A percentile compares a stretch with the other conserved stretches of the same genome.
phyloP scores from a whole-genome alignment of 257 asterid species.

The Penstemon eatonii region DNA sequence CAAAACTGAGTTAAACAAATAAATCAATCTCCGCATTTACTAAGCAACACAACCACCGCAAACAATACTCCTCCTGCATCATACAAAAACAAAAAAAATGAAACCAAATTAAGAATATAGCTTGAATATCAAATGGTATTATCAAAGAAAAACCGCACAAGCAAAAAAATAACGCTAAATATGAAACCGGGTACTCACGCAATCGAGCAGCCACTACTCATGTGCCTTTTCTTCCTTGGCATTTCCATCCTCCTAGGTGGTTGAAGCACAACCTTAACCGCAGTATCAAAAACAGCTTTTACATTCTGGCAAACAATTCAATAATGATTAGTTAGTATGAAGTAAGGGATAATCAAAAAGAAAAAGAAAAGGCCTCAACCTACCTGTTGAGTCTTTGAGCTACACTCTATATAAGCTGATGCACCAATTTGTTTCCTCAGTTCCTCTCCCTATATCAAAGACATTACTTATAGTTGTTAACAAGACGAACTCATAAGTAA shows the following conservation, averaged over 20 bases:
- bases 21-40: background rate
- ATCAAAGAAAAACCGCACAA: background rate
- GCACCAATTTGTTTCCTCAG: slow-evolving; percentile 96
- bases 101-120: background rate
- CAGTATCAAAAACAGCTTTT: slow-evolving; percentile 91
- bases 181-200: slow-evolving; percentile 55
- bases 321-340: background rate
- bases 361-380: no score
- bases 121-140: background rate
- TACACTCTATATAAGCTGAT: slow-evolving; percentile 91
- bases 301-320: slow-evolving; percentile 56
- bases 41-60: slow-evolving; percentile 76
- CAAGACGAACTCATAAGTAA: background rate
- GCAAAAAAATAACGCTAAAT: background rate
- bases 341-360: background rate
- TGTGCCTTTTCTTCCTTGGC: slow-evolving; percentile 55
- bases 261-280: slow-evolving; percentile 90
- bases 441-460: slow-evolving; percentile 75
- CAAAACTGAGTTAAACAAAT: slow-evolving; percentile 1
- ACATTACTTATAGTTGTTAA: background rate
- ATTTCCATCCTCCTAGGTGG: slow-evolving; percentile 85
- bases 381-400: slow-evolving; percentile 99
- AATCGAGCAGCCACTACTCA: slow-evolving; percentile 68
- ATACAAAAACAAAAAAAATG: background rate
- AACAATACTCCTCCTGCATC: slow-evolving; percentile 57